Base-by-base conservation (phyloP, 2,329 filamentous ascomycete genomes). In the Didymella pinodella region DNA sequence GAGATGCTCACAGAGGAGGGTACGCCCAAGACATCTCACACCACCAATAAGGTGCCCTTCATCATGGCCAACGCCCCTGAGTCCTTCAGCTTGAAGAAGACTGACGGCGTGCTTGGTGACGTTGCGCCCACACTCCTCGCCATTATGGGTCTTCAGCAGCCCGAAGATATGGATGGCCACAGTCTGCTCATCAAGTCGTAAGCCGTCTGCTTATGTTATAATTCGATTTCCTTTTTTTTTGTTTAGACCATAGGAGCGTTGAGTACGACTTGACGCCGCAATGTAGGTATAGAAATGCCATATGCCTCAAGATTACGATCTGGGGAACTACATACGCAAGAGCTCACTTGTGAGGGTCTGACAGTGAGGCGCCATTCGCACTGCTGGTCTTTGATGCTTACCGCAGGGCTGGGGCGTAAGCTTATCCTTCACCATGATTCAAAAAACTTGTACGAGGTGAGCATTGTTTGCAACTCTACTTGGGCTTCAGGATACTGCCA, bases 1-100 rank as follows among this genome's bases (percentile, higher is more conserved):
- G 95, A 99, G 84, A 99, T 99, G 95, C 90, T 98, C 80, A 98
- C 93, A 76, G 83, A 91, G 69, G 91, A 97, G 77, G 93, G 93
- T 77, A 96, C 92, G 77, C 95, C 95, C 71, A 99, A 99, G 87
- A 99, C 95, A 8, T 94, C 91, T 50, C 95, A 99, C 84, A 99
- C 95, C 45, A 93, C 90, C 67, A 99, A 99, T 86, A 95, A 95
- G 79, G 95, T 99, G 52, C 95, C 95, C 10, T 94, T 99, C 77
- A 87, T 98, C 80, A 97, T 99, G 93, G 92, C 93, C 77, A 99
- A 98, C 77, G 93, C 93, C 8, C 95, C 95, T 40, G 86, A 90
- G 75, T 91, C 91, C 69, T 97, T 90, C 89, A 92, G 87, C 71
- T 82, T 99, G 72, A 89, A 92, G 84, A 90, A 93, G 82, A 84